Evolutionary conservation across 495 filamentous ascomycete species (phyloP).

Genomic region (Aspergillus sparsus): DNA sequence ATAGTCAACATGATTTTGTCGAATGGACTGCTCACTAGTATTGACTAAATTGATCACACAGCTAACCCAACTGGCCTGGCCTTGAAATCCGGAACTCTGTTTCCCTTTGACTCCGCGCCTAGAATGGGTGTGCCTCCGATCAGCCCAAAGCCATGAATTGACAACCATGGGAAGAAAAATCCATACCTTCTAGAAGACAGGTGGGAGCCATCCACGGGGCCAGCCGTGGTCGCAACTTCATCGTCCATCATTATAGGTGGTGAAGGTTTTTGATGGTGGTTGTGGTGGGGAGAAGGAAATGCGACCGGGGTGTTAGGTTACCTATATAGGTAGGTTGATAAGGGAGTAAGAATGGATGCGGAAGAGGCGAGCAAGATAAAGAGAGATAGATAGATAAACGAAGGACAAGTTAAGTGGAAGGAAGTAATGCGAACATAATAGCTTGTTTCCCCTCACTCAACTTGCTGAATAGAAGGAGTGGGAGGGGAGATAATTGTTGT

Average conservation of each 20-base stretch:
- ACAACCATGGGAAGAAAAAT: slow-evolving; percentile 5
- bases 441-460: slow-evolving; percentile 21
- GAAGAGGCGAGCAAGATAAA: slow-evolving; percentile 9
- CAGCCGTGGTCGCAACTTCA: slow-evolving; percentile 34
- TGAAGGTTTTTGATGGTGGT: neutral
- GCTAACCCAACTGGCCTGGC: slow-evolving; percentile 84
- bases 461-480: slow-evolving; percentile 14
- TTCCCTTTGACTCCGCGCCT: slow-evolving; percentile 52
- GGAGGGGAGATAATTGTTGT: neutral
- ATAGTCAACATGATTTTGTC: neutral
- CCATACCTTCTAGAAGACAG: slow-evolving; percentile 38
- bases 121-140: slow-evolving; percentile 18
- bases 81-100: slow-evolving; percentile 52
- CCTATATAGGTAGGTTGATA: slow-evolving; percentile 4
- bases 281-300: neutral
- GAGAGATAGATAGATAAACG: slow-evolving; percentile 20
- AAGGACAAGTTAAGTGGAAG: slow-evolving; percentile 21
- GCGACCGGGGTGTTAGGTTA: slow-evolving; percentile 1
- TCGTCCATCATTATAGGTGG: slow-evolving; percentile 34
- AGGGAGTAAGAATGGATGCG: slow-evolving; percentile 20
- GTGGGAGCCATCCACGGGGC: slow-evolving; percentile 27
- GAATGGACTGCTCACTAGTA: slow-evolving; percentile 60
- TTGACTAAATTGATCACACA: slow-evolving; percentile 95
- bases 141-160: slow-evolving; percentile 14
- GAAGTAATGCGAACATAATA: slow-evolving; percentile 31